Conservation (phyloP, 371 early-diverging fungal species). For the Haplosporangium sp. region DNA sequence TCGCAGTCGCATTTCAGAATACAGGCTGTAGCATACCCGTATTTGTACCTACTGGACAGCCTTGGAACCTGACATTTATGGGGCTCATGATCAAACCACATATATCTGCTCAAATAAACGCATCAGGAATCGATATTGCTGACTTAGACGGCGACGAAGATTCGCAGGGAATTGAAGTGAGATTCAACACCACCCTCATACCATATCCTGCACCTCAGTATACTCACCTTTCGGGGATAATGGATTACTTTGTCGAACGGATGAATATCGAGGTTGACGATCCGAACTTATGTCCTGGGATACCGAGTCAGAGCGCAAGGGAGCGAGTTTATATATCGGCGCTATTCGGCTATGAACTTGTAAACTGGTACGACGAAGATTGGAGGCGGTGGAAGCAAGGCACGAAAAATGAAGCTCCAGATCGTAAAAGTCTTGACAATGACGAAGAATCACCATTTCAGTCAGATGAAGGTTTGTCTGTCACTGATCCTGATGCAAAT, state of each 20-base stretch:
- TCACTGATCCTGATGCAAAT: constrained; percentile 16
- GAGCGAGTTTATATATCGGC: constrained; percentile 57
- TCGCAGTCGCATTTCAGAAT: constrained; percentile 83
- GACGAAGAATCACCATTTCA: constrained; percentile 6
- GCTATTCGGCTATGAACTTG: constrained; percentile 64
- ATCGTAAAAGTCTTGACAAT: background rate
- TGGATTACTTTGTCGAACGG: constrained; percentile 39
- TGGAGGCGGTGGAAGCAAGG: constrained; percentile 60
- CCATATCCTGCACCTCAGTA: constrained; percentile 51
- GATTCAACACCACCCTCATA: constrained; percentile 42
- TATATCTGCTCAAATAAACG: background rate
- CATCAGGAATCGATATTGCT: background rate
- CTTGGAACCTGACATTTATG: constrained; percentile 62
- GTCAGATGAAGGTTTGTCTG: constrained; percentile 7
- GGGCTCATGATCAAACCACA: constrained; percentile 41
- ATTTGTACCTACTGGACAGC: constrained; percentile 82
- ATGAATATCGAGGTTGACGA: constrained; percentile 41
- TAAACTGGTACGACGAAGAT: constrained; percentile 66
- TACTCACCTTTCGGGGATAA: constrained; percentile 31
- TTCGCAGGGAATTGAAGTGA: constrained; percentile 28
- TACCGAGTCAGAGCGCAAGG: constrained; percentile 13
- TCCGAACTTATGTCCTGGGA: background rate
- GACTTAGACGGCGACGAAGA: constrained; percentile 14
- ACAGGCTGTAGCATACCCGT: constrained; percentile 79
- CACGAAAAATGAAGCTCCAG: background rate